Evolutionary conservation across 2,329 filamentous ascomycete species (phyloP).

Genomic region (Chalara sp.): DNA sequence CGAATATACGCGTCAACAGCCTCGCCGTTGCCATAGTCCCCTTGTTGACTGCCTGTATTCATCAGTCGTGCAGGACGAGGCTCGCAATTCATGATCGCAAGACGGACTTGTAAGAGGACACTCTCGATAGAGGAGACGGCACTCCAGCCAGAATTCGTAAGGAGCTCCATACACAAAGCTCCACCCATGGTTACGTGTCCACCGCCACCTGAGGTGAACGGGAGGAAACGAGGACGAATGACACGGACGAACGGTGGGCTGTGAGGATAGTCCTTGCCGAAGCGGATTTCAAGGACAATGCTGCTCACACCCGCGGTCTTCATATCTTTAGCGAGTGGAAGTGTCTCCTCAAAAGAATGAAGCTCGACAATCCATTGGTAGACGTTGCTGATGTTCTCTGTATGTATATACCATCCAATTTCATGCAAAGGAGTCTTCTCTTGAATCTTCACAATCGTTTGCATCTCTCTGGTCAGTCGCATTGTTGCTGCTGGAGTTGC

Average conservation of each 20-base stretch:
- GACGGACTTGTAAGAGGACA: constrained; percentile 71
- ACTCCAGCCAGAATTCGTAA: constrained; percentile 80
- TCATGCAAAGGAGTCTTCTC: constrained; percentile 50
- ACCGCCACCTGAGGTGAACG: constrained; percentile 67
- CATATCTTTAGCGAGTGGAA: constrained; percentile 74
- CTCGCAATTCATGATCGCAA: constrained; percentile 65
- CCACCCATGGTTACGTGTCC: constrained; percentile 82
- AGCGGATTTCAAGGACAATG: constrained; percentile 76
- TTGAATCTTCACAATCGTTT: constrained; percentile 58
- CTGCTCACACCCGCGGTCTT: constrained; percentile 52
- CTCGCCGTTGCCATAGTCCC: constrained; percentile 61
- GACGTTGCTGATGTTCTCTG: constrained; percentile 44
- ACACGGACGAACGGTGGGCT: constrained; percentile 80
- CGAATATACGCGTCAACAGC: constrained; percentile 68
- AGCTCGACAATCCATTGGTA: constrained; percentile 92
- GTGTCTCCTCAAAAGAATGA: constrained; percentile 65
- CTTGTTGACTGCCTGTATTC: constrained; percentile 1
- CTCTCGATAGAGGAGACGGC: constrained; percentile 68
- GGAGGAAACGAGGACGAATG: constrained; percentile 70
- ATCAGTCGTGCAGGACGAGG: constrained; percentile 66
- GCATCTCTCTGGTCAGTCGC: constrained; percentile 58
- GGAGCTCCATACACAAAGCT: constrained; percentile 75
- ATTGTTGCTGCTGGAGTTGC: constrained; percentile 55
- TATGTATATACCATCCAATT: constrained; percentile 80
- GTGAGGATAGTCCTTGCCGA: constrained; percentile 68